These are phyloP conservation scores for Pyrenophora tritici-repentis DNA, from an alignment of 2,329 filamentous ascomycete genomes.

Conservation along the genomic window DNA sequence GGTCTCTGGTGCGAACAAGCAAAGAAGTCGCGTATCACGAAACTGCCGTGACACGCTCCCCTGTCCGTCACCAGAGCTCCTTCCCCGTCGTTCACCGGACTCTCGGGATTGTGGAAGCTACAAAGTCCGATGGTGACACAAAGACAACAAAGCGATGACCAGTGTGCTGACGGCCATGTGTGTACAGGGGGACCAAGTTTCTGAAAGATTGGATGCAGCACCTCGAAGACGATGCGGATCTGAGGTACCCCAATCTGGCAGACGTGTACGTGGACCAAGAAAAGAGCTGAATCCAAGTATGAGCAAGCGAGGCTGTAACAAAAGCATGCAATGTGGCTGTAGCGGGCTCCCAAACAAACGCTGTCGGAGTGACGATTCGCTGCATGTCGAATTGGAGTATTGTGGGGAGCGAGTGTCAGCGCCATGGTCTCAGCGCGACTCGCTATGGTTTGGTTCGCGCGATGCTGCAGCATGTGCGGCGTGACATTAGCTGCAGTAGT, in stretches of 20 bases:
- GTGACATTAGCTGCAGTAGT: slow-evolving; percentile 18
- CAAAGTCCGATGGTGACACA: slow-evolving; percentile 11
- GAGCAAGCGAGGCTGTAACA: slow-evolving; percentile 7
- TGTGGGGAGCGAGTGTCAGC: slow-evolving; percentile 2
- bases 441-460: slow-evolving; percentile 8
- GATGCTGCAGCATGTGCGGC: slow-evolving; percentile 9
- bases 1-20: slow-evolving; percentile 12
- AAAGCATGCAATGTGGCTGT: slow-evolving; percentile 2
- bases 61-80: slow-evolving; percentile 8
- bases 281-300: slow-evolving; percentile 19
- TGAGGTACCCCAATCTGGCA: slow-evolving; percentile 78
- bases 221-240: slow-evolving; percentile 85
- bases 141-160: neutral
- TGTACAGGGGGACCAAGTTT: slow-evolving; percentile 75
- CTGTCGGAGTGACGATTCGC: slow-evolving; percentile 8
- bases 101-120: neutral
- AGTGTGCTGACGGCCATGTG: slow-evolving; percentile 18
- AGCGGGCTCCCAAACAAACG: slow-evolving; percentile 10
- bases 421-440: slow-evolving; percentile 1
- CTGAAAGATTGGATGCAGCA: slow-evolving; percentile 90
- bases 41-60: slow-evolving; percentile 23
- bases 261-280: slow-evolving; percentile 49
- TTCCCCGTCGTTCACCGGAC: no score
- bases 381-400: neutral
- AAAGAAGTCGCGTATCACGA: slow-evolving; percentile 14